Evolutionary conservation across 371 early-diverging fungal genomes (phyloP), one percentile per base, ranked within the genome.

Genomic region (Entomophthora muscae): DNA sequence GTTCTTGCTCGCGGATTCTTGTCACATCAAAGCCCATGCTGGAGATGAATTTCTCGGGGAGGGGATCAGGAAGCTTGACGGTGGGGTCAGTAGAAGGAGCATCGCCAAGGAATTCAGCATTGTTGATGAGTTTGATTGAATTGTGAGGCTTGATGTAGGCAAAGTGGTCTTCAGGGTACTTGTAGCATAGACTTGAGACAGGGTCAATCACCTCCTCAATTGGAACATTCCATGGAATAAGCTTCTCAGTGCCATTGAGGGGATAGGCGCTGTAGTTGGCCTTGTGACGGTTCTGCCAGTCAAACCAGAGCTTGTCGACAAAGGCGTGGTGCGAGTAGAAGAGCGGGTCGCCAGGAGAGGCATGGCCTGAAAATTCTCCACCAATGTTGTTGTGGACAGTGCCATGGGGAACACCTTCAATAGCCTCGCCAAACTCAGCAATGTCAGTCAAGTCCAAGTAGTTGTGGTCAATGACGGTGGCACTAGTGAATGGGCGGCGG

Each of bases 271-370:
- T 3, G 13, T 26, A 13, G 21, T 17, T 32, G 1, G n/a, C 26
- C 2, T 22, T 1, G 23, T 61, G 52, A 51, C 61, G 61, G 26
- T 5, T n/a, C n/a, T n/a, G n/a, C n/a, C n/a, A n/a, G n/a, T n/a
- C n/a, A n/a, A n/a, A n/a, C n/a, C n/a, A n/a, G n/a, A n/a, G n/a
- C n/a, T n/a, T n/a, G n/a, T n/a, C n/a, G n/a, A n/a, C n/a, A n/a
- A n/a, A n/a, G n/a, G 69, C 66, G 66, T 83, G 83, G 65, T 81
- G 81, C 54, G 79, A 65, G 61, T 64, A 80, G 67, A 83, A 83
- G 28, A 81, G 64, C 23, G 80, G 81, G 68, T 84, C 84, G 68
- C 76, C 76, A 53, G 78, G 53, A 52, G 66, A 67, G 33, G 52
- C 32, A 70, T 72, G 68, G 28, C 68, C 69, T 5, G 66, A 64